A percentile compares a stretch with the other conserved stretches of the same genome.
phyloP scores from a whole-genome alignment of 2,329 filamentous ascomycete genomes.

The Alternaria sp. region DNA sequence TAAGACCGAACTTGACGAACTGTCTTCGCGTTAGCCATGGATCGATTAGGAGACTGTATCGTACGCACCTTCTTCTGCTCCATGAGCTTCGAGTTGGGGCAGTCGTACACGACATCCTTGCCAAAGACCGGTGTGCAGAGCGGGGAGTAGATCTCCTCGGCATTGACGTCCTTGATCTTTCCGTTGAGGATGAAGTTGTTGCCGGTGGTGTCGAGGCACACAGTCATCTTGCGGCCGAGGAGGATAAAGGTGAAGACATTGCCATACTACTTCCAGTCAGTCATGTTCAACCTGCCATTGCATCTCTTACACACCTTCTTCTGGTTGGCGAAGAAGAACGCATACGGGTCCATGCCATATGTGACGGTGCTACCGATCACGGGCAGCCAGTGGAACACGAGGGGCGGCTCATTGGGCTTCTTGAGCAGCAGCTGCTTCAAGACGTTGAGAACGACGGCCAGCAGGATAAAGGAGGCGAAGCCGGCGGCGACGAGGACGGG shows the following conservation, averaged over 20 bases:
- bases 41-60: neutral
- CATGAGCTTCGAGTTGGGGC: constrained; percentile 90
- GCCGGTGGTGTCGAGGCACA: constrained; percentile 79
- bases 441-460: constrained; percentile 78
- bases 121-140: constrained; percentile 77
- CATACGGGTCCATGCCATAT: constrained; percentile 93
- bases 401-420: constrained; percentile 71
- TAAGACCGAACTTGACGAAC: constrained; percentile 85
- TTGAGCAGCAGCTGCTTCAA: constrained; percentile 78
- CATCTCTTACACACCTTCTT: constrained; percentile 66
- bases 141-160: constrained; percentile 87
- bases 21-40: constrained; percentile 34
- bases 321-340: constrained; percentile 77
- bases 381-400: constrained; percentile 70
- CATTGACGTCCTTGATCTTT: constrained; percentile 86
- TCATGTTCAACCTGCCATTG: constrained; percentile 7
- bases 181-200: constrained; percentile 94
- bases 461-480: constrained; percentile 56
- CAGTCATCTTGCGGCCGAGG: constrained; percentile 87
- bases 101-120: constrained; percentile 87
- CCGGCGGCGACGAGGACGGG: constrained; percentile 55
- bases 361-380: constrained; percentile 88
- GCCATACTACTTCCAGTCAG: constrained; percentile 68
- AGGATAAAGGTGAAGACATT: constrained; percentile 90
- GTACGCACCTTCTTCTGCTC: constrained; percentile 85